A percentile compares a stretch with the other conserved stretches of the same genome.
These are phyloP conservation scores for Mucuna pruriens DNA, from an alignment of 306 rosid species.

Conservation along the genomic window DNA sequence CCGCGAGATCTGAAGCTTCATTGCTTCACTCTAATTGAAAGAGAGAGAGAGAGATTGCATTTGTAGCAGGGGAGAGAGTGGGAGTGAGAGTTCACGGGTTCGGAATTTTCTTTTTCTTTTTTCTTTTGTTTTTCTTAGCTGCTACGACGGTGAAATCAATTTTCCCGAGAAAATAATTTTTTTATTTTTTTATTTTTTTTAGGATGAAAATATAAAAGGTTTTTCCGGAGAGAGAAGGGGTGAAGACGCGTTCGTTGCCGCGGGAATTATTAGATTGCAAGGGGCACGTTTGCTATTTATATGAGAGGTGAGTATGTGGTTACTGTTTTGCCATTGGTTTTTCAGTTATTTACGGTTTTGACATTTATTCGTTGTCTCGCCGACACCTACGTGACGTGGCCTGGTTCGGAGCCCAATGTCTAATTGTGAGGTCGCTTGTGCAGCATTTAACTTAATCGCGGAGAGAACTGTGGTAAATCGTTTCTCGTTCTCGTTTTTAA, in stretches of 20 bases:
- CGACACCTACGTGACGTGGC: slow-evolving; percentile 32
- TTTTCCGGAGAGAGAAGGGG: slow-evolving; percentile 3
- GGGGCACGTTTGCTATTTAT: not conserved
- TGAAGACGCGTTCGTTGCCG: slow-evolving; percentile 73
- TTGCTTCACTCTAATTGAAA: not conserved
- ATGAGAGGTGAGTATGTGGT: not conserved
- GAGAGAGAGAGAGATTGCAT: not conserved
- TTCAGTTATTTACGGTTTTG: slow-evolving; percentile 23
- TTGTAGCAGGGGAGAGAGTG: not conserved
- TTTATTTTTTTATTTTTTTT: not conserved
- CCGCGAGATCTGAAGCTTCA: slow-evolving; percentile 41
- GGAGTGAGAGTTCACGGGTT: slow-evolving; percentile 44
- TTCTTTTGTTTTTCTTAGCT: not conserved
- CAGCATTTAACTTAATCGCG: no score
- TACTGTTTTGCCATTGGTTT: not conserved
- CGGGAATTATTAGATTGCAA: slow-evolving; percentile 49
- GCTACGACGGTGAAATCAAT: slow-evolving; percentile 16
- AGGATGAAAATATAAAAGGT: not conserved
- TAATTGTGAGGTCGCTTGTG: not conserved
- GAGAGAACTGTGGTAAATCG: no score
- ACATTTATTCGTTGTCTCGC: slow-evolving; percentile 2
- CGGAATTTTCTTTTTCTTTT: not conserved
- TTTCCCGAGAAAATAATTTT: not conserved
- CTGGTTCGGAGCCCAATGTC: not conserved
- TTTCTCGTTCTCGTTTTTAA: no score